phyloP scores from a whole-genome alignment of 2,329 filamentous ascomycete species.

The Aspergillus brasiliensis region DNA sequence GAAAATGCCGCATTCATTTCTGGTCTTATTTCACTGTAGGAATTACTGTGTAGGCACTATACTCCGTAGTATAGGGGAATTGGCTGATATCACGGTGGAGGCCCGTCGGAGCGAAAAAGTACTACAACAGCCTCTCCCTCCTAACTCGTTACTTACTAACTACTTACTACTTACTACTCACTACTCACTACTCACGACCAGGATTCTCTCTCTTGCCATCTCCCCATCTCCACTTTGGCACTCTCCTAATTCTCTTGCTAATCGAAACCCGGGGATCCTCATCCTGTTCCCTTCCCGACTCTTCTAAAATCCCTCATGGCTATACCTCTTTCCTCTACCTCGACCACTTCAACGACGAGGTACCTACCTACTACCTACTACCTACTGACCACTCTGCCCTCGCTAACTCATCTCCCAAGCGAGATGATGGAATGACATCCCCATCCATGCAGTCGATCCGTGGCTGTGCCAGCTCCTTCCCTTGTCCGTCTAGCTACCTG shows the following conservation, averaged over 20 bases:
- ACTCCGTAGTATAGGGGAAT: too few relatives aligned
- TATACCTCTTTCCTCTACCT: background rate
- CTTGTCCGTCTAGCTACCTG: background rate
- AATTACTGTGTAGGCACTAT: too few relatives aligned
- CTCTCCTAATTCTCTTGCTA: background rate
- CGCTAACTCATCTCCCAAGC: background rate
- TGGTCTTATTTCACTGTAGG: background rate
- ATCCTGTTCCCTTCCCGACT: background rate
- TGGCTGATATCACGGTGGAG: too few relatives aligned
- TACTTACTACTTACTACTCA: too few relatives aligned
- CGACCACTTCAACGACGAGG: too few relatives aligned
- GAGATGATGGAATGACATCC: slow-evolving; percentile 6
- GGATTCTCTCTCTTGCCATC: background rate
- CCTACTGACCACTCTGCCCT: too few relatives aligned
- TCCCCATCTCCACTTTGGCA: background rate
- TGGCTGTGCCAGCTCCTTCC: slow-evolving; percentile 12
- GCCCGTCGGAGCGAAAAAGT: too few relatives aligned
- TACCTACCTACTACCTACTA: too few relatives aligned
- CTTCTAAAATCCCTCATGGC: background rate
- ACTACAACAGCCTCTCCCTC: too few relatives aligned
- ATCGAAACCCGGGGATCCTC: background rate
- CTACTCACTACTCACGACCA: background rate
- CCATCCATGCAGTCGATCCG: slow-evolving; percentile 20
- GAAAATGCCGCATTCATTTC: slow-evolving; percentile 5
- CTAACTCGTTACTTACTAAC: too few relatives aligned